phyloP scores from a whole-genome alignment of 495 filamentous ascomycete genomes.

The Friedmanniomyces simplex region DNA sequence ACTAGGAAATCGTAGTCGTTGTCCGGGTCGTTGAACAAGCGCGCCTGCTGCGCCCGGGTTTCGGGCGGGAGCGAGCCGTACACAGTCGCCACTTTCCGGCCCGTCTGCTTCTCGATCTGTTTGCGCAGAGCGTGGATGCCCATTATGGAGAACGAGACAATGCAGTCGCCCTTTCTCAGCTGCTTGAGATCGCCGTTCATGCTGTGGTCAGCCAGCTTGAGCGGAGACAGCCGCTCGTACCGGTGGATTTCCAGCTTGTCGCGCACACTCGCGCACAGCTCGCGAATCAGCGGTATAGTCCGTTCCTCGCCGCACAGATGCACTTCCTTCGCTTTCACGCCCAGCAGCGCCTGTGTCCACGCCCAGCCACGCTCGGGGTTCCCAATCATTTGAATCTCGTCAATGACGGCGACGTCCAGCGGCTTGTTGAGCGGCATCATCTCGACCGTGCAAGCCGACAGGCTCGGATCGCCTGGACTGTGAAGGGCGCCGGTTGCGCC shows the following conservation, averaged over 20 bases:
- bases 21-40: constrained; percentile 83
- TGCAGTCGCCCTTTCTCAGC: constrained; percentile 79
- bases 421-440: constrained; percentile 66
- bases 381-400: constrained; percentile 97
- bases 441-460: constrained; percentile 87
- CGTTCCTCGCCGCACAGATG: constrained; percentile 91
- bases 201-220: constrained; percentile 53
- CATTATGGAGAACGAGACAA: constrained; percentile 75
- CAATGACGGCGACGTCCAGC: constrained; percentile 88
- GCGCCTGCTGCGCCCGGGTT: constrained; percentile 80
- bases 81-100: constrained; percentile 74
- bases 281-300: constrained; percentile 64
- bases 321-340: constrained; percentile 72
- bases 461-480: constrained; percentile 20
- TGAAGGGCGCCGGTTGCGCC: constrained; percentile 38
- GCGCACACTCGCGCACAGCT: constrained; percentile 68
- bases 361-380: constrained; percentile 78
- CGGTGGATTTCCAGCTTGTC: constrained; percentile 70
- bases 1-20: constrained; percentile 92
- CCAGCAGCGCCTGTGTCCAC: constrained; percentile 90
- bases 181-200: constrained; percentile 51
- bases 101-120: constrained; percentile 65
- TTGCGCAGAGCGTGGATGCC: constrained; percentile 70
- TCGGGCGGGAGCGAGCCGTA: constrained; percentile 91
- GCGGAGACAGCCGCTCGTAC: constrained; percentile 72